Evolutionary conservation across 805 yeast species (phyloP), one percentile per base, ranked within the genome.

Genomic region (Barnettozyma californica): DNA sequence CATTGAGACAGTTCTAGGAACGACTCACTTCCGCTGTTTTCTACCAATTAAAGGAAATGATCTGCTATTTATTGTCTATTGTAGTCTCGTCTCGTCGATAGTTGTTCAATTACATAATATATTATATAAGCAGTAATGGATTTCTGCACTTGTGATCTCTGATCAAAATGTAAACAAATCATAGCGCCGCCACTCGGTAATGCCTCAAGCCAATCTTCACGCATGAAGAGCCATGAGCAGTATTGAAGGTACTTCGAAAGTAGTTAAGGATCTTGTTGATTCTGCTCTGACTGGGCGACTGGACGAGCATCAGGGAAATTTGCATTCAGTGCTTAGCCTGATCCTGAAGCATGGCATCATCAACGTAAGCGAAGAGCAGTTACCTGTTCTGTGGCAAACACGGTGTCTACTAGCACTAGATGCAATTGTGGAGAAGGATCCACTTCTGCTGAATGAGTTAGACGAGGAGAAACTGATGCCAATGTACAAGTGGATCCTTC

Each of bases 271-370:
- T 19, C 42, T 34, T 18, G 41, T 20, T 14, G 43, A 40, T 9
- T 18, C 33, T 16, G 23, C 25, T 20, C 20, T 44, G 20, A 44
- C 16, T 10, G 43, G 33, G 9, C 20, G 21, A 16, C 27, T 38
- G 16, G 58, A 49, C n/a, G 54, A 54, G 26, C 51, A 58, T 3
- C 52, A 51, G 43, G 59, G 55, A 10, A 52, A 55, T 1, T 58
- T 53, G 45, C 50, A 53, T 37, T 52, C 51, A 33, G 49, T 53
- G 21, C 45, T 61, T 18, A 44, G 46, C 14, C 50, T 59, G 40
- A 61, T 61, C 41, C 46, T 61, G 23, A 51, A 50, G 20, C 58
- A 53, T 26, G 63, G 64, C 10, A 46, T 57, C 54, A 52, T 18
- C 51, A 52, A 7, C 49, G 45, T 3, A 45, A 37, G 14, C 43